Percentiles rank a stretch among this genome's conserved stretches.
These are phyloP conservation scores for Aspergillus sp. DNA, from an alignment of 2,329 filamentous ascomycete species.

Conservation along the genomic window DNA sequence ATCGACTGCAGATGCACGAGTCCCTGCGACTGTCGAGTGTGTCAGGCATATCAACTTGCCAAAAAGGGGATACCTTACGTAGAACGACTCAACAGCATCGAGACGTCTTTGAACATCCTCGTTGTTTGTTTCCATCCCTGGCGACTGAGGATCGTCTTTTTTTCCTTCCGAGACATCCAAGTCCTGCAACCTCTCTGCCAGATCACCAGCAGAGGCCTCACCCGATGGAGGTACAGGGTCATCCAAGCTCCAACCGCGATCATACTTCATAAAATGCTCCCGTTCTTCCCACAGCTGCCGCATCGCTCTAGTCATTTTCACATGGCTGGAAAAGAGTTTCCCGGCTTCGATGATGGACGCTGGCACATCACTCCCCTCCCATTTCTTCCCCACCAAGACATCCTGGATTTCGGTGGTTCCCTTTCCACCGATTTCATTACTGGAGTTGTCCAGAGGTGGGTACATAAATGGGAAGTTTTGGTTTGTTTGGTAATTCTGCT, in stretches of 20 bases:
- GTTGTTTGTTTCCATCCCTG: conserved; percentile 24
- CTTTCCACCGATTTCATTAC: conserved; percentile 84
- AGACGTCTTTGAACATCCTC: conserved; percentile 47
- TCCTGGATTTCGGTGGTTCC: conserved; percentile 74
- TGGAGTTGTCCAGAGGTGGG: conserved; percentile 77
- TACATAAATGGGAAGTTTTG: conserved; percentile 98
- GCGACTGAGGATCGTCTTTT: conserved; percentile 7
- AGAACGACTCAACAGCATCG: conserved; percentile 69
- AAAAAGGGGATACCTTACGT: conserved; percentile 55
- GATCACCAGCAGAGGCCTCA: conserved; percentile 34
- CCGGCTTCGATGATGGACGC: conserved; percentile 92
- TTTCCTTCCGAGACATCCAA: conserved; percentile 12
- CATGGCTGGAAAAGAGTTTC: conserved; percentile 78
- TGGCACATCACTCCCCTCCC: conserved; percentile 88
- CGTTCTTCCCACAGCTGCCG: conserved; percentile 92
- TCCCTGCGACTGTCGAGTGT: conserved; percentile 50
- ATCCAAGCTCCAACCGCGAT: conserved; percentile 70
- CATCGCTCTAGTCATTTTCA: conserved; percentile 84
- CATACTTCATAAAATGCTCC: conserved; percentile 82
- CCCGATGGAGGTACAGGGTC: conserved; percentile 24
- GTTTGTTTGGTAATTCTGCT: conserved; percentile 98
- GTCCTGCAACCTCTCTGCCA: conserved; percentile 23
- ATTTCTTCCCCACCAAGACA: conserved; percentile 67
- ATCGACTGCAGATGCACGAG: conserved; percentile 84
- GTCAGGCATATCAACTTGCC: conserved; percentile 2